A percentile compares a stretch with the other conserved stretches of the same genome.
Evolutionary conservation across 495 filamentous ascomycete genomes (phyloP).

Genomic region (Xylaria nigripes): DNA sequence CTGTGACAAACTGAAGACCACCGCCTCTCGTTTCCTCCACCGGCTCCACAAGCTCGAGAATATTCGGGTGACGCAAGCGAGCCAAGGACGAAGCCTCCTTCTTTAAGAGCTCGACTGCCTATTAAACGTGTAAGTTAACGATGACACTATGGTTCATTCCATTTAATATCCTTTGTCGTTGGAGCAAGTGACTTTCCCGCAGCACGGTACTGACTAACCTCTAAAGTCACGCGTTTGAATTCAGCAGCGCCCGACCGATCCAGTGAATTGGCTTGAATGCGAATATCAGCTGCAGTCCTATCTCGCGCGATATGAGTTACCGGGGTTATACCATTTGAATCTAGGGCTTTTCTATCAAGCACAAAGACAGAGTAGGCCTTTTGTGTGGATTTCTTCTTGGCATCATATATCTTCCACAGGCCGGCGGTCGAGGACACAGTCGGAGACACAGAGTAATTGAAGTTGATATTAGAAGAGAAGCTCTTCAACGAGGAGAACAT

Average conservation of each 20-base stretch:
- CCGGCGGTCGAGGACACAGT: slow-evolving; percentile 65
- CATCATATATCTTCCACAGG: slow-evolving; percentile 95
- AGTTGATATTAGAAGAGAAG: slow-evolving; percentile 76
- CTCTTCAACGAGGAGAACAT: slow-evolving; percentile 95
- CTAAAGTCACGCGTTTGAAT: slow-evolving; percentile 72
- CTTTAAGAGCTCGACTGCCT: slow-evolving; percentile 72
- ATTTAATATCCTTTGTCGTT: not conserved
- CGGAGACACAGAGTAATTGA: slow-evolving; percentile 75
- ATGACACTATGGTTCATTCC: not conserved
- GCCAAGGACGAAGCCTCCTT: slow-evolving; percentile 85
- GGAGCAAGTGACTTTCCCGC: not conserved
- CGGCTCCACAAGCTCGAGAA: slow-evolving; percentile 88
- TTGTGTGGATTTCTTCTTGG: slow-evolving; percentile 87
- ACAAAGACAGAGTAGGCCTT: slow-evolving; percentile 88
- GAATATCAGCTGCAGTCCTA: not conserved
- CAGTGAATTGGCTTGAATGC: slow-evolving; percentile 35
- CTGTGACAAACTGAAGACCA: slow-evolving; percentile 92
- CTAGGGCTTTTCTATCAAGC: slow-evolving; percentile 81
- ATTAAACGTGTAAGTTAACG: not conserved
- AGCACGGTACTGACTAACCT: slow-evolving; percentile 35
- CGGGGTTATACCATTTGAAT: slow-evolving; percentile 46
- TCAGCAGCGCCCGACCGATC: slow-evolving; percentile 47
- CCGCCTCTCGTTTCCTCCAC: slow-evolving; percentile 88
- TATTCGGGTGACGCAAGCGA: slow-evolving; percentile 76
- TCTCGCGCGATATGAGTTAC: not conserved